These are phyloP conservation scores for Teratosphaeria pseudoeucalypti DNA, from an alignment of 2,329 filamentous ascomycete species.

Conservation along the genomic window DNA sequence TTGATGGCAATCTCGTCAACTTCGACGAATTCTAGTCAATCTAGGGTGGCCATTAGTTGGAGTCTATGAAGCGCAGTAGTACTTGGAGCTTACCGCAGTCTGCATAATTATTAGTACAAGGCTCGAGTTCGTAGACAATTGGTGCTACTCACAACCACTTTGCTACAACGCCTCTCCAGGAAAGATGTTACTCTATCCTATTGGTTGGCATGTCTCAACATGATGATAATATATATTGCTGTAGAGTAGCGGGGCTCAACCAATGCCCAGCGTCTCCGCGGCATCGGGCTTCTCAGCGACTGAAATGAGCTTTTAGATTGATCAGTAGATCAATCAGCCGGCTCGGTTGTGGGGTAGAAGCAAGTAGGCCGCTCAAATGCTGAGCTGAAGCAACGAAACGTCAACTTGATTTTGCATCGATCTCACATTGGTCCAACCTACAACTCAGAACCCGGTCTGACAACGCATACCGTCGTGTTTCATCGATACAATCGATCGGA, in stretches of 20 bases:
- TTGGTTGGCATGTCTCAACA: neutral
- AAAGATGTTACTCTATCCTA: neutral
- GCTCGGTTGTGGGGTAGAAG: neutral
- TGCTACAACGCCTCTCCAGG: slow-evolving; percentile 12
- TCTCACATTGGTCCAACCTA: neutral
- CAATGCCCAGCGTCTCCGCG: neutral
- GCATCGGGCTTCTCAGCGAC: neutral
- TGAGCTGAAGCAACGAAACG: neutral
- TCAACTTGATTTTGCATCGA: neutral
- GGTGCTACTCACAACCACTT: slow-evolving; percentile 10
- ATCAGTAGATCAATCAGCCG: neutral
- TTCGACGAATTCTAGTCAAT: slow-evolving; percentile 15
- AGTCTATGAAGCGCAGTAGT: no score
- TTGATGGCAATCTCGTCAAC: slow-evolving; percentile 14
- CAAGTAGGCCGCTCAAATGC: no score
- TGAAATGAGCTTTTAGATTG: neutral
- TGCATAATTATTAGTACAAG: no score
- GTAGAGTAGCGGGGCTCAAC: no score
- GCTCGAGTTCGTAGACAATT: no score
- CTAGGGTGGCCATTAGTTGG: no score
- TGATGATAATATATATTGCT: no score
- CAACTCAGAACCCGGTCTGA: neutral
- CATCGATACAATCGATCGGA: neutral
- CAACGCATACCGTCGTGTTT: neutral
- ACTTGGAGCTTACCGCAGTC: slow-evolving; percentile 4